Percentiles rank a stretch among this genome's conserved stretches.
phyloP scores from a whole-genome alignment of 345 rosid genomes.

The Euphorbia lathyris region DNA sequence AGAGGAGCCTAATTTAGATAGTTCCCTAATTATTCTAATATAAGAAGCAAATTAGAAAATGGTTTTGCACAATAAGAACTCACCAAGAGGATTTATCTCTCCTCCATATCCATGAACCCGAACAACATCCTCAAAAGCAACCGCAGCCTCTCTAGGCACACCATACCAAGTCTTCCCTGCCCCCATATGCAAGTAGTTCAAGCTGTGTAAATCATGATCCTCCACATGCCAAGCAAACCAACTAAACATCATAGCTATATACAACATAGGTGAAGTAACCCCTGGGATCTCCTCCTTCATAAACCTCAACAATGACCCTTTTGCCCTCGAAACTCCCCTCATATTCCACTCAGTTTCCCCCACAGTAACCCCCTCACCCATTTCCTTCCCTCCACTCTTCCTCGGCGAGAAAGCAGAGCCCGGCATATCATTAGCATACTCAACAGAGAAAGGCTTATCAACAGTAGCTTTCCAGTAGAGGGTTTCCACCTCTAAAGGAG shows the following conservation, averaged over 20 bases:
- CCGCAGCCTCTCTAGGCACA: conserved; percentile 87
- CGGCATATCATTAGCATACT: conserved; percentile 98
- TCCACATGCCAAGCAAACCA: conserved; percentile 99
- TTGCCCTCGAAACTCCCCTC: conserved; percentile 89
- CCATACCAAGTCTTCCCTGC: conserved; percentile 99
- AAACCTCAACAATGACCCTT: conserved; percentile 83
- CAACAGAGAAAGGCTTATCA: conserved; percentile 90
- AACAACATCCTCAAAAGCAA: conserved; percentile 93
- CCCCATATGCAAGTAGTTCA: conserved; percentile 95
- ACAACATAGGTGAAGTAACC: conserved; percentile 97
- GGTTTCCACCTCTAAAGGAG: conserved; percentile 77
- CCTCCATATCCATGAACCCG: conserved; percentile 92
- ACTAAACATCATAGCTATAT: conserved; percentile 94
- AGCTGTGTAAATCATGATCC: conserved; percentile 97
- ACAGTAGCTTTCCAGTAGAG: conserved; percentile 93
- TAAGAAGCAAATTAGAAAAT: background rate
- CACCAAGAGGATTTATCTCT: conserved; percentile 95
- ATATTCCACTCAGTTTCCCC: conserved; percentile 97
- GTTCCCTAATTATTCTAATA: background rate
- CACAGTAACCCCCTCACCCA: conserved; percentile 59
- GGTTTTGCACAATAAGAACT: conserved; percentile 23
- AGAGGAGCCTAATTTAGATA: conserved; percentile 23
- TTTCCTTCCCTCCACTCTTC: conserved; percentile 36
- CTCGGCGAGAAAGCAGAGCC: conserved; percentile 83
- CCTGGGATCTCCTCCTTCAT: conserved; percentile 99